Evolutionary conservation across 805 yeast genomes (phyloP).

Genomic region (Dipodascopsis tothii): DNA sequence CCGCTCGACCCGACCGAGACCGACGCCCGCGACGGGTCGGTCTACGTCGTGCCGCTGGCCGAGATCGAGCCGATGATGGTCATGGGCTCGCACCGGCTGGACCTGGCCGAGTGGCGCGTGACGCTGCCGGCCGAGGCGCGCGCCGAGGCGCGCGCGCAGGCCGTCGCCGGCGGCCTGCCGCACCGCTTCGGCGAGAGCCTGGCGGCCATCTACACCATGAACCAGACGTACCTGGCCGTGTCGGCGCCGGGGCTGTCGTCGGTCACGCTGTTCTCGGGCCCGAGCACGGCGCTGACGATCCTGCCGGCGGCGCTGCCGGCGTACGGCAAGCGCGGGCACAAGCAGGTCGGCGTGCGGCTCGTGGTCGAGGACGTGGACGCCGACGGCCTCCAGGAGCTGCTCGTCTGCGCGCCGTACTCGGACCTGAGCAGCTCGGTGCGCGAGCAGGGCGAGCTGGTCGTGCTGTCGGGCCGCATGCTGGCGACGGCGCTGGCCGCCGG

Average conservation of each 20-base stretch:
- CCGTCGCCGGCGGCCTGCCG: constrained; percentile 25
- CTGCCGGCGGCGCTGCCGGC: constrained; percentile 27
- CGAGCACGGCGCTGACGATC: constrained; percentile 18
- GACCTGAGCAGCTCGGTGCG: constrained; percentile 34
- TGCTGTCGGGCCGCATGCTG: constrained; percentile 11
- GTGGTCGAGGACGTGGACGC: constrained; percentile 32
- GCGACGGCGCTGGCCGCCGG: constrained; percentile 15
- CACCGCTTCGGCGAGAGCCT: constrained; percentile 40
- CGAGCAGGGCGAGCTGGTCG: constrained; percentile 24
- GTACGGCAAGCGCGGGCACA: constrained; percentile 39
- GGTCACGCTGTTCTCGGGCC: constrained; percentile 32
- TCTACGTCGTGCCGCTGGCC: constrained; percentile 17
- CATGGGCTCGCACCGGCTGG: not conserved
- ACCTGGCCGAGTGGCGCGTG: constrained; percentile 3
- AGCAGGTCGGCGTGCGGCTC: constrained; percentile 38
- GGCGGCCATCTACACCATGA: constrained; percentile 29
- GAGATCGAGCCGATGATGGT: constrained; percentile 14
- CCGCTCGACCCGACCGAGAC: constrained; percentile 35
- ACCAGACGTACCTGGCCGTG: constrained; percentile 37
- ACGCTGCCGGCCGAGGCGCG: constrained; percentile 2
- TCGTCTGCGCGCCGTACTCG: constrained; percentile 40
- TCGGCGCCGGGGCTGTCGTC: constrained; percentile 48
- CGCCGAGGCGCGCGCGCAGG: too few species aligned
- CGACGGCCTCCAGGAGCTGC: constrained; percentile 38
- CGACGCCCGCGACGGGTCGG: constrained; percentile 12